Base-by-base conservation (phyloP, 2,329 filamentous ascomycete species). In the Colletotrichum filicis region DNA sequence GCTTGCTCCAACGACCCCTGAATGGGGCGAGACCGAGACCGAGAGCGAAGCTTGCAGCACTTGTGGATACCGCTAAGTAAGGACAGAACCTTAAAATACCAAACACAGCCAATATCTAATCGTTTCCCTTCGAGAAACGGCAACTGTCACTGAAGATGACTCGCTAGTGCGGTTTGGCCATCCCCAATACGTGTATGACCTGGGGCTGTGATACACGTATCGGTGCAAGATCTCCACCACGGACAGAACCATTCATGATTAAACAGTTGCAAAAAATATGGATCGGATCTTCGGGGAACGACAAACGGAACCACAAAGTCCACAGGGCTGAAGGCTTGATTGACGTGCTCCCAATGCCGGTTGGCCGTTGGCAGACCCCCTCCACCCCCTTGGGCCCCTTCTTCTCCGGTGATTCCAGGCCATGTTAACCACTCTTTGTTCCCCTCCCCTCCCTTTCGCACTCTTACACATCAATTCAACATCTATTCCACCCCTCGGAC, bases 351-450 rank as follows among this genome's bases (percentile, higher is more conserved):
- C 30, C 22, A 22, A 42, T 42, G 37, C 37, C 37, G 37, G 37
- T 35, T 35, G 32, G 32, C 32, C 32, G 37, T 42, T 19, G 37
- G 16, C 37, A 2, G 3, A 1, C 37, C 35, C 14, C 6, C 37
- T 42, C 37, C 14, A 12, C 37, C 16, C 37, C 37, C 5, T 42
- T 3, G 37, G 16, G 5, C 37, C 37, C 37, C 37, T 42, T 42
- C 56, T n/a, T 19, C n/a, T 35, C 61, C 35, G 30, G 14, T 5
- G 24, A 24, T 53, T 0, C 67, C 5, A 32, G 11, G 14, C 35
- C 53, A 65, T 69, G 62, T 64, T 46, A 28, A 49, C 56, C 56
- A 59, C 30, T 37, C 56, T 37, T 59, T 59, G 42, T 55, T 53
- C 57, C 68, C 57, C 32, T 57, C n/a, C 16, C 11, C 24, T 26